Evolutionary conservation across 495 filamentous ascomycete species (phyloP), one percentile per base, ranked within the genome.

Genomic region (Rhypophila decipiens): DNA sequence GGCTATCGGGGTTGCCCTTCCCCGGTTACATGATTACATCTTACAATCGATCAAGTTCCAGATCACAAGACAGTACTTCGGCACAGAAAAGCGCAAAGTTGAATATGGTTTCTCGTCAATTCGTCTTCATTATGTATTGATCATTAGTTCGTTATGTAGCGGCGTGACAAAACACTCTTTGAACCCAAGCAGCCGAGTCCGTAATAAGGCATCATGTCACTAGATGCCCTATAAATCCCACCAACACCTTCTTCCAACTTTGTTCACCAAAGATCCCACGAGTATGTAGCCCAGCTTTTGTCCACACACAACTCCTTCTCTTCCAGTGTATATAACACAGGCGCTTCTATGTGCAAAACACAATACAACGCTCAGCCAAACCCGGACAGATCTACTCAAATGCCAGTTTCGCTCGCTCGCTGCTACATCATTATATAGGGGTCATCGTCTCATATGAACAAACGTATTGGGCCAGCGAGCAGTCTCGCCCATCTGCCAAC

Each of bases 91-190:
- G n/a, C n/a, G n/a, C n/a, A n/a, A n/a, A n/a, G n/a, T n/a, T n/a
- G n/a, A n/a, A n/a, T n/a, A n/a, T n/a, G n/a, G n/a, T 68, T 68
- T 39, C 36, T 47, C 13, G 17, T 19, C 2, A 8, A 12, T 22
- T n/a, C 27, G 27, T 31, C 27, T 5, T 24, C 34, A 5, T 2
- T 35, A 2, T 20, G 18, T 48, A 18, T 24, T 31, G 27, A 31
- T 31, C 27, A 31, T 31, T 31, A 31, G 27, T 31, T 31, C 27
- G 27, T 31, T 31, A 31, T 13, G 27, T 31, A 31, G 7, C 7
- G 7, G 7, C 13, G 7, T 31, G 7, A 31, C 7, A 7, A 7
- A 31, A 31, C 27, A 31, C n/a, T n/a, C n/a, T n/a, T n/a, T n/a
- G n/a, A n/a, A n/a, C n/a, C n/a, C n/a, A n/a, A n/a, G n/a, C n/a